Percentiles rank a stretch among this genome's conserved stretches.
Evolutionary conservation across 2,329 filamentous ascomycete species (phyloP).

Genomic region (Talaromyces sp.): DNA sequence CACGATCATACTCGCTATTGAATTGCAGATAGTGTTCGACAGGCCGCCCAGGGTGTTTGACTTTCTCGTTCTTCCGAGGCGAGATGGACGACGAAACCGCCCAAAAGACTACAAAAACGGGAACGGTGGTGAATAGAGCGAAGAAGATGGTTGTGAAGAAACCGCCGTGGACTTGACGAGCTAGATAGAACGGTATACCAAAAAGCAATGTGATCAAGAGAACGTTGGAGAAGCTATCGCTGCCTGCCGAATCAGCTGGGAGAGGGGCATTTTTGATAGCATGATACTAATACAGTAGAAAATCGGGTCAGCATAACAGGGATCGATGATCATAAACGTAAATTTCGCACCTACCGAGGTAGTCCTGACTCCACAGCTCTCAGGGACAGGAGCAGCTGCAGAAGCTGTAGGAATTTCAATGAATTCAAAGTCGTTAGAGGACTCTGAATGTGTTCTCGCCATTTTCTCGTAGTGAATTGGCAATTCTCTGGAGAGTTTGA

Average conservation of each 20-base stretch:
- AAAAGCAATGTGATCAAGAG: conserved; percentile 65
- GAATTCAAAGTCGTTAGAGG: conserved; percentile 45
- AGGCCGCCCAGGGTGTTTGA: conserved; percentile 73
- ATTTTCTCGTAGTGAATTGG: conserved; percentile 25
- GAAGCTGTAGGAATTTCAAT: conserved; percentile 57
- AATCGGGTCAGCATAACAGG: background rate
- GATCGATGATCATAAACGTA: background rate
- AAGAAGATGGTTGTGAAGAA: conserved; percentile 86
- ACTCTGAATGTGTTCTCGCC: conserved; percentile 40
- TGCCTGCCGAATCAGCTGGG: conserved; percentile 79
- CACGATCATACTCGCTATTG: conserved; percentile 40
- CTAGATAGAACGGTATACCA: conserved; percentile 69
- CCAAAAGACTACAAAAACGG: conserved; percentile 80
- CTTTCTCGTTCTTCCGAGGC: conserved; percentile 90
- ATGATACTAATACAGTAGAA: conserved; percentile 56
- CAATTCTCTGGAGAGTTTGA: conserved; percentile 17
- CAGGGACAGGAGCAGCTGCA: conserved; percentile 43
- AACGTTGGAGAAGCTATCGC: conserved; percentile 80
- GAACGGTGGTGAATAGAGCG: conserved; percentile 68
- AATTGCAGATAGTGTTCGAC: conserved; percentile 74
- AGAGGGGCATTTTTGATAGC: conserved; percentile 92
- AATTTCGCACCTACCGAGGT: conserved; percentile 48
- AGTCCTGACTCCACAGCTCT: conserved; percentile 56
- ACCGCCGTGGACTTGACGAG: conserved; percentile 78
- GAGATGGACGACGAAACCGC: conserved; percentile 70